Percentiles rank a stretch among this genome's conserved stretches.
Evolutionary conservation across 371 early-diverging fungal species (phyloP).

Genomic region (Mortierella sp.): DNA sequence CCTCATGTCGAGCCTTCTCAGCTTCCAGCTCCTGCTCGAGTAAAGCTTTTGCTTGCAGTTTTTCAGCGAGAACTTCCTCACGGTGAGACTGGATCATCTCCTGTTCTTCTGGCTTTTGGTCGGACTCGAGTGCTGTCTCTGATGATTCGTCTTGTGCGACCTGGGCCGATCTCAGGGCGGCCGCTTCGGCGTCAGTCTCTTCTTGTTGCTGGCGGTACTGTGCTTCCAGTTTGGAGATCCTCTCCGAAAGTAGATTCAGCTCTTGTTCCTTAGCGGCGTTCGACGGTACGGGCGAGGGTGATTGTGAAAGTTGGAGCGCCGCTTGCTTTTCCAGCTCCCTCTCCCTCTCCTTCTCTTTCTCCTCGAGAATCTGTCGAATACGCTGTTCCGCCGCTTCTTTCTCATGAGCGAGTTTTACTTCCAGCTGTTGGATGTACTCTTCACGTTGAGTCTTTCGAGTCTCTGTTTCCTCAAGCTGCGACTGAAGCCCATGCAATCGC

Average conservation of each 20-base stretch:
- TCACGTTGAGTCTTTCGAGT: constrained; percentile 22
- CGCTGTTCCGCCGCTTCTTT: constrained; percentile 18
- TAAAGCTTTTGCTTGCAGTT: constrained; percentile 39
- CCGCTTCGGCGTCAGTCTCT: constrained; percentile 53
- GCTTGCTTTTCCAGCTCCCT: too few species aligned
- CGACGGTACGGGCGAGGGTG: not conserved
- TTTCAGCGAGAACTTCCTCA: constrained; percentile 21
- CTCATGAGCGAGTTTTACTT: constrained; percentile 28
- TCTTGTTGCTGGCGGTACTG: constrained; percentile 52
- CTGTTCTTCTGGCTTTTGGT: constrained; percentile 9
- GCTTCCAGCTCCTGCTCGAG: constrained; percentile 43
- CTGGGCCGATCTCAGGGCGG: constrained; percentile 40
- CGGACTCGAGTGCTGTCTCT: constrained; percentile 1
- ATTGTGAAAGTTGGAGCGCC: not conserved
- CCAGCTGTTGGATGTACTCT: constrained; percentile 23
- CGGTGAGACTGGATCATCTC: constrained; percentile 17
- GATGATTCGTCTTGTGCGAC: not conserved
- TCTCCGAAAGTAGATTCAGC: constrained; percentile 42
- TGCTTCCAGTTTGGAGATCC: constrained; percentile 43
- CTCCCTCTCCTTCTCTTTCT: constrained; percentile 38
- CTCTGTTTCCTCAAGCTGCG: constrained; percentile 30
- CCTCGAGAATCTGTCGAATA: constrained; percentile 12
- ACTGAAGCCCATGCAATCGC: constrained; percentile 16
- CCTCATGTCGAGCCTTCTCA: constrained; percentile 20
- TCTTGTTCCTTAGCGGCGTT: constrained; percentile 55